Evolutionary conservation across 1,284 basidiomycete genomes (phyloP), one percentile per base, ranked within the genome.

Genomic region (Mycosarcoma maydis): DNA sequence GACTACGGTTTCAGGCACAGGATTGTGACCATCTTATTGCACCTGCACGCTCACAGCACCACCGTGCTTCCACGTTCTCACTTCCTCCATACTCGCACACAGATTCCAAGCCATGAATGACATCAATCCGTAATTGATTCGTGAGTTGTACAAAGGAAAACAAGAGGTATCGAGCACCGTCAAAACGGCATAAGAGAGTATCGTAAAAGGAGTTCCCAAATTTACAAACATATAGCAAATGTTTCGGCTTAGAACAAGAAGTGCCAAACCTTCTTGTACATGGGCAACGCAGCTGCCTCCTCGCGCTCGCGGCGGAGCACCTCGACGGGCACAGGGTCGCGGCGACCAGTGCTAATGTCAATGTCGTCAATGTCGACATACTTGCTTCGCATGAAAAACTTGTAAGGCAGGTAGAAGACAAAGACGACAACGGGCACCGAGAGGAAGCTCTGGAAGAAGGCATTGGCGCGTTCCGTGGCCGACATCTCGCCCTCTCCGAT

Each of bases 371-470:
- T 46, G 9, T 23, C 34, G 20, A 80, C 67, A 16, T 57, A 33
- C 26, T 62, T 53, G n/a, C 72, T 64, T 29, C 72, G 62, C 38
- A 49, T 46, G 51, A 57, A 37, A 23, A 79, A 9, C 71, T 78
- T 79, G 62, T 53, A 75, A 9, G 49, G 57, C 5, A 72, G 3
- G 39, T 39, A 67, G 55, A 73, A 72, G 42, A 64, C 48, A 26
- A 62, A 33, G 27, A 62, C 48, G 39, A 79, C 69, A 24, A 80
- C 45, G 33, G 72, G 70, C 13, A 77, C 54, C 45, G 83, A 83
- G 36, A 85, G 66, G 80, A 83, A 86, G 36, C 76, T 55, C 46
- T 84, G 75, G 84, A 86, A 86, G 83, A 85, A 85, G 19, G 59
- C 67, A 58, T 81, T 61, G n/a, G 82, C 84, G n/a, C 82, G 75